Evolutionary conservation across 164 flowering plant genomes (phyloP).

Genomic region (Annona cherimola): DNA sequence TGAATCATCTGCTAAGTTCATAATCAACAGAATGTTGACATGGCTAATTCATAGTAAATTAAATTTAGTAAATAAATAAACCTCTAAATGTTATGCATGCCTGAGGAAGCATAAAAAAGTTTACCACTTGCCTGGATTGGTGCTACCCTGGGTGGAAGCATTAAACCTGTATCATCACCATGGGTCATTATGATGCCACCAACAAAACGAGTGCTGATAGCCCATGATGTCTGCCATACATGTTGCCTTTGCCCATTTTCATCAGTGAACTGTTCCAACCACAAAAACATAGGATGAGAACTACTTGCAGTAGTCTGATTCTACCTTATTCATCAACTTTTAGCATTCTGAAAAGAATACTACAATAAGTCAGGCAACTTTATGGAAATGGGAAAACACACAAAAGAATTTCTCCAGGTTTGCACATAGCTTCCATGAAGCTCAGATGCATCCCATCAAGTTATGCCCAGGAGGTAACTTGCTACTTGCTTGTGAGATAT

Average conservation of each 20-base stretch:
- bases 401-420: no score
- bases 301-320: background rate
- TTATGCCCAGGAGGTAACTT: no score
- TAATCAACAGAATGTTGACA: background rate
- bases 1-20: no score
- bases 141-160: slow-evolving; percentile 91
- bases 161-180: slow-evolving; percentile 86
- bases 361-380: no score
- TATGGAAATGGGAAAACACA: no score
- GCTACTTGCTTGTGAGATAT: no score
- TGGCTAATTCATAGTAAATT: background rate
- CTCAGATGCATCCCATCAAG: no score
- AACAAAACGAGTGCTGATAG: slow-evolving; percentile 86
- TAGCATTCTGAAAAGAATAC: no score
- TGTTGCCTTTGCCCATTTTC: slow-evolving; percentile 84
- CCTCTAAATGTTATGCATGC: no score
- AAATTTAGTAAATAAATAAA: background rate
- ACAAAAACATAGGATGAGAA: background rate
- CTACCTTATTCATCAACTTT: background rate
- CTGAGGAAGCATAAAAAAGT: no score
- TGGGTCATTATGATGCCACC: slow-evolving; percentile 97
- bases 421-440: no score
- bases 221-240: slow-evolving; percentile 99
- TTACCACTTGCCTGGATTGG: slow-evolving; percentile 63
- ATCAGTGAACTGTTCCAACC: slow-evolving; percentile 59